Base-by-base conservation (phyloP, 2,329 filamentous ascomycete genomes). In the Ascosphaera aggregata region DNA sequence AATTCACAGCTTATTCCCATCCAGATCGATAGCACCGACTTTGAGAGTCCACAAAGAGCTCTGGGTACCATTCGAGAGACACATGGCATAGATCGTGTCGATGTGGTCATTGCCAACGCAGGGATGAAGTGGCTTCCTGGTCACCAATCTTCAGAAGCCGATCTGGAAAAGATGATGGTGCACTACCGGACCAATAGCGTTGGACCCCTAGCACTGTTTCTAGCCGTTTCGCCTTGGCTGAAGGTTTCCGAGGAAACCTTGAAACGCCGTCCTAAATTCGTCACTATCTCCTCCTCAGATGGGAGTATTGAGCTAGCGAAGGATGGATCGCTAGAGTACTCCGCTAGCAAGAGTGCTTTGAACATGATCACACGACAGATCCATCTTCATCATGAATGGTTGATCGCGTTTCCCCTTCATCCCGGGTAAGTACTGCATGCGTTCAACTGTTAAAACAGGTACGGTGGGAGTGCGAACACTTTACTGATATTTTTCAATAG, bases 41-140 rank as follows among this genome's bases (percentile, higher is more conserved):
- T 54, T 5, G 43, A 48, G 1, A 57, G 60, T 40, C 45, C 60
- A 1, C 47, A 43, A 9, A 45, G 45, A 11, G 58, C 58, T 2
- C 49, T 58, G 1, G 38, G 51, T 18, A 43, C 49, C 2, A 48
- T 63, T 0, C 43, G 50, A 1, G 19, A 39, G 2, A 36, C 46
- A 18, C 42, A 55, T 8, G 53, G 52, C 2, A 60, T 70, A 43
- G 46, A 49, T 3, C 48, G 55, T 18, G 47, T 70, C 2, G 65
- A 71, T 43, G 48, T 66, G 4, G 56, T 71, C 2, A 61, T 71
- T 39, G 62, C 65, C 35, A 71, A 70, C 46, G 65, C 66, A 0
- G 66, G 58, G 9, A 58, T 64, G 9, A 31, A 19, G 2, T 27
- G 22, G 22, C 22, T 27, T 27, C 22, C 22, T 11, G 11, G 11